These are phyloP conservation scores for Podila minutissima DNA, from an alignment of 192 early-diverging fungal species.

Conservation along the genomic window DNA sequence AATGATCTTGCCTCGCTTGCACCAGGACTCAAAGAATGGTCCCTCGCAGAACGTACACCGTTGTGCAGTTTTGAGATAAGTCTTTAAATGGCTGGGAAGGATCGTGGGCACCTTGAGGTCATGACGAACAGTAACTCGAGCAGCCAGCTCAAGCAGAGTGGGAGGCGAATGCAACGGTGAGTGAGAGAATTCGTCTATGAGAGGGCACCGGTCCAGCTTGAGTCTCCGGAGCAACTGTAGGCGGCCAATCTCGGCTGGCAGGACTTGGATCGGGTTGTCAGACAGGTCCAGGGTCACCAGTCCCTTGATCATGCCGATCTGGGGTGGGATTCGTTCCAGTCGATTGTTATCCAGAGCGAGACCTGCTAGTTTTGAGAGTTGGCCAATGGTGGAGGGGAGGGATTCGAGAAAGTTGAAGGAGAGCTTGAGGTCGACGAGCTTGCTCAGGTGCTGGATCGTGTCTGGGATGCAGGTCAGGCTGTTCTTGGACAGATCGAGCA, in stretches of 20 bases:
- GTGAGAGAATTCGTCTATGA: slow-evolving; percentile 53
- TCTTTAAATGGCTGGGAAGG: slow-evolving; percentile 57
- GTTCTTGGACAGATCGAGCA: slow-evolving; percentile 74
- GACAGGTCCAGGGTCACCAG: slow-evolving; percentile 71
- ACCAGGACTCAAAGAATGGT: slow-evolving; percentile 76
- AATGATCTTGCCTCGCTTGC: slow-evolving; percentile 67
- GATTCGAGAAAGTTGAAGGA: slow-evolving; percentile 67
- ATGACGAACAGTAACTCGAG: slow-evolving; percentile 73
- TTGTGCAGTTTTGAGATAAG: slow-evolving; percentile 68
- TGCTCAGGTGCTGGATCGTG: slow-evolving; percentile 70
- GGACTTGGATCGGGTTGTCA: slow-evolving; percentile 66
- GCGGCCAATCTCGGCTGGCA: slow-evolving; percentile 77
- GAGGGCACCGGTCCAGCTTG: slow-evolving; percentile 60
- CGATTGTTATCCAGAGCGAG: slow-evolving; percentile 70
- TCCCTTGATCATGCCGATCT: slow-evolving; percentile 66
- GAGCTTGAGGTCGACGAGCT: slow-evolving; percentile 71
- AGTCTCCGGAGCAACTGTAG: slow-evolving; percentile 73
- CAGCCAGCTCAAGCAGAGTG: slow-evolving; percentile 78
- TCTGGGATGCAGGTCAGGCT: slow-evolving; percentile 70
- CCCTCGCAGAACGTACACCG: slow-evolving; percentile 81
- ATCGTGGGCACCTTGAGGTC: slow-evolving; percentile 56
- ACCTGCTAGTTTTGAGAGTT: slow-evolving; percentile 69
- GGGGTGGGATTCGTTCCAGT: slow-evolving; percentile 64
- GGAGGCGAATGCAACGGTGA: slow-evolving; percentile 60
- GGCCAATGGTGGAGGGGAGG: slow-evolving; percentile 68